Evolutionary conservation across 257 asterid genomes (phyloP), one percentile per base, ranked within the genome.

Genomic region (Solanum verrucosum): DNA sequence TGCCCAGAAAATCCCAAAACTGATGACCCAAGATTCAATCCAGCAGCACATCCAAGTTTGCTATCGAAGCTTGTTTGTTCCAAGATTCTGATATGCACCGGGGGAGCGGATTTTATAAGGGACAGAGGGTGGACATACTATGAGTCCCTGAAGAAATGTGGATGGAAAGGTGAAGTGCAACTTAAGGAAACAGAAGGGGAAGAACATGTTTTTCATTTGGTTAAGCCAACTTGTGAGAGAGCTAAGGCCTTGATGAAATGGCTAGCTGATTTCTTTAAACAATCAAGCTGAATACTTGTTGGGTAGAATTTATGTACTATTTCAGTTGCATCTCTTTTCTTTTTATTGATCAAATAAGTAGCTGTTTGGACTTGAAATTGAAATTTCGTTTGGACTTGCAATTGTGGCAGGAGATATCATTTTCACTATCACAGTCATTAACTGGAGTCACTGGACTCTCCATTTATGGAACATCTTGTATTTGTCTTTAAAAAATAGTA

Each of bases 21-120:
- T 4, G 94, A 94, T 82, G 99, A 96, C 87, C 98, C 96, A 77
- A 92, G 93, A 88, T 38, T 94, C 87, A 92, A 90, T 67, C 98
- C 98, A 89, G 94, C 93, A 87, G 92, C 90, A 85, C 95, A 95
- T 60, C 93, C 94, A 25, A 86, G 89, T 89, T 68, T 93, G 79
- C 25, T 93, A 87, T 72, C 87, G 21, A 92, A 92, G 92, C 93
- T 93, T 25, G 92, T 87, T 88, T 93, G 96, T 91, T 89, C 91
- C 83, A 91, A 81, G 83, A 91, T 95, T 91, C 31, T 94, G 59
- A 91, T 95, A 71, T 59, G 90, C 18, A 20, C 89, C 56, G 96
- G 94, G 87, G 99, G 91, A 90, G 90, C 90, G 85, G 98, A 96
- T 87, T 38, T 38, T 1, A 5, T 96, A 87, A 92, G 90, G 77